These are phyloP conservation scores for Phytophthora fragariae DNA, from an alignment of 352 stramenopile species.

Conservation along the genomic window DNA sequence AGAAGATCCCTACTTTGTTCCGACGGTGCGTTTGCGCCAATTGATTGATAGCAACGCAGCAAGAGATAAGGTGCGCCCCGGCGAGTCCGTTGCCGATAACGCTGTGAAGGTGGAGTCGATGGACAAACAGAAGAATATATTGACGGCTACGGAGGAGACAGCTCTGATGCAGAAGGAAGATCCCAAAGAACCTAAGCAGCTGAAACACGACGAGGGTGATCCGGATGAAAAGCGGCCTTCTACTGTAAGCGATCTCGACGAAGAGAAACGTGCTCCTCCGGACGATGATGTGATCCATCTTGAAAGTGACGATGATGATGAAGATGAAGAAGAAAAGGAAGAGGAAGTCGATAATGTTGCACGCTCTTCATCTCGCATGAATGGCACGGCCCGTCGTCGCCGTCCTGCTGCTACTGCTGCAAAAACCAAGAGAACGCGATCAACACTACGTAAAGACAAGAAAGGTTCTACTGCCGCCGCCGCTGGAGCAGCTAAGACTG, in stretches of 20 bases:
- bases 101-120: not conserved
- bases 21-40: constrained; percentile 50
- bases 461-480: constrained; percentile 3
- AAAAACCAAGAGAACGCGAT: constrained; percentile 19
- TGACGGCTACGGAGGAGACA: constrained; percentile 23
- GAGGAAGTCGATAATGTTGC: constrained; percentile 3
- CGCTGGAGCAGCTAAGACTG: constrained; percentile 23
- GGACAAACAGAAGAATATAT: constrained; percentile 1
- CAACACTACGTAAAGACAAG: not conserved
- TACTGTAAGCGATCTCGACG: not conserved
- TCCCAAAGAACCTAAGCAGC: constrained; percentile 25
- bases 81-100: not conserved
- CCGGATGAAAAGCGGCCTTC: not conserved
- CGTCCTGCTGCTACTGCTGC: constrained; percentile 3
- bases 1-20: constrained; percentile 65
- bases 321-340: constrained; percentile 6
- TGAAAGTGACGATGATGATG: constrained; percentile 16
- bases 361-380: constrained; percentile 1
- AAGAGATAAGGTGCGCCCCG: constrained; percentile 9
- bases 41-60: constrained; percentile 47
- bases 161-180: constrained; percentile 38
- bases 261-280: constrained; percentile 1
- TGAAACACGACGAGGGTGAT: constrained; percentile 28
- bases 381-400: constrained; percentile 3
- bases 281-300: constrained; percentile 22